phyloP scores from a whole-genome alignment of 441 rosid species.

The Rhodomyrtus psidioides region DNA sequence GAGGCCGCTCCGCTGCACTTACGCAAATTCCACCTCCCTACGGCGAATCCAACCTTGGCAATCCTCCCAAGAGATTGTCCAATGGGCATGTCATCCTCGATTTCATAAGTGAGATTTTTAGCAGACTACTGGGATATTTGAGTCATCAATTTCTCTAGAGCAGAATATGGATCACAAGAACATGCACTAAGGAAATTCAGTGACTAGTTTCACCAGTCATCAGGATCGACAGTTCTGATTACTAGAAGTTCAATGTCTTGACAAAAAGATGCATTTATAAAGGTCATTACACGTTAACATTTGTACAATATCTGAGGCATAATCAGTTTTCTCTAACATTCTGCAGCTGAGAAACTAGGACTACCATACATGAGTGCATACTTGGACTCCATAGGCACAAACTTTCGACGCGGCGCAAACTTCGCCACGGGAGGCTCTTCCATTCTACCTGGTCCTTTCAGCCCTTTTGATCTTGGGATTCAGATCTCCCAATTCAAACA shows the following conservation, averaged over 20 bases:
- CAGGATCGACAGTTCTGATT: too few relatives aligned
- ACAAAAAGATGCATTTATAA: too few relatives aligned
- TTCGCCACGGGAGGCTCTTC: not conserved
- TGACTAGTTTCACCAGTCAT: too few relatives aligned
- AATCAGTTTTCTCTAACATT: too few relatives aligned
- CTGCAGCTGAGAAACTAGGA: too few relatives aligned
- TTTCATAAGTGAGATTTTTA: not conserved
- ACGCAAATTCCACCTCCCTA: not conserved
- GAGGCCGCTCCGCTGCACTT: not conserved
- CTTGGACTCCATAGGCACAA: not conserved
- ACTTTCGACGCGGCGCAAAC: not conserved
- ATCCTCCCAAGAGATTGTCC: not conserved
- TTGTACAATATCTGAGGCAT: too few relatives aligned
- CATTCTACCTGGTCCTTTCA: not conserved
- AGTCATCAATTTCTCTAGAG: too few relatives aligned
- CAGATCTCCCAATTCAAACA: not conserved
- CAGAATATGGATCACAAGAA: too few relatives aligned
- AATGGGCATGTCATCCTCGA: not conserved
- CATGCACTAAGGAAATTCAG: too few relatives aligned
- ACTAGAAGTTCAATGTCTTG: too few relatives aligned
- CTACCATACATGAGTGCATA: not conserved
- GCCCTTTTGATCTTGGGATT: conserved; percentile 6
- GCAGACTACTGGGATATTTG: too few relatives aligned
- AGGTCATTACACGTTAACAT: too few relatives aligned
- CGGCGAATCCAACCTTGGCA: not conserved